phyloP scores from a whole-genome alignment of 768 basidiomycete species.

The Sarcodon aspratus region DNA sequence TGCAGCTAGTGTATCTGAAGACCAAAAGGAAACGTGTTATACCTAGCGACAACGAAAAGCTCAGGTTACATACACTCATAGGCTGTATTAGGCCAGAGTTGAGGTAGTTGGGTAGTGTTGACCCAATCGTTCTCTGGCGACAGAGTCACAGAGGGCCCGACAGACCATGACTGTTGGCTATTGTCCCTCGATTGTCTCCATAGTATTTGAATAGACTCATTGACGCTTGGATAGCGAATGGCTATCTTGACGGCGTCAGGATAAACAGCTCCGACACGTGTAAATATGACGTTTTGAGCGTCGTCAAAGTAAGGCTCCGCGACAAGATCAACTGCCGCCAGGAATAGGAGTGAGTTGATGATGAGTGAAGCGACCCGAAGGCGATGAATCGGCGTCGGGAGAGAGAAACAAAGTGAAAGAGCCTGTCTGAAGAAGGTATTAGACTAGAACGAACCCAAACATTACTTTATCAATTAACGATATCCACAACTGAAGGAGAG shows the following conservation, averaged over 20 bases:
- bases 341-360: constrained; percentile 29
- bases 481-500: too few species aligned
- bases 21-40: not conserved
- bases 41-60: constrained; percentile 2
- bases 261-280: constrained; percentile 61
- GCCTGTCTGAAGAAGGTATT: too few species aligned
- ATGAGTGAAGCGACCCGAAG: constrained; percentile 14
- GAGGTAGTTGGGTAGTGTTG: constrained; percentile 35
- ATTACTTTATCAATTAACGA: too few species aligned
- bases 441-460: too few species aligned
- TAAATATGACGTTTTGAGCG: constrained; percentile 45
- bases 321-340: constrained; percentile 35
- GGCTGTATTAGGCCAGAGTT: constrained; percentile 56
- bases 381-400: constrained; percentile 11
- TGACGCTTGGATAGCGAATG: constrained; percentile 41
- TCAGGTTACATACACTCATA: constrained; percentile 52
- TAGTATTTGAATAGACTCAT: constrained; percentile 26
- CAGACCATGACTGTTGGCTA: constrained; percentile 32
- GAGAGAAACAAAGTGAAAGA: constrained; percentile 17
- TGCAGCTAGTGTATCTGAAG: constrained; percentile 28
- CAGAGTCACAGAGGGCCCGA: constrained; percentile 40
- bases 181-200: constrained; percentile 26
- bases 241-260: constrained; percentile 51
- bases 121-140: constrained; percentile 44
- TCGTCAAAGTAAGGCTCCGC: constrained; percentile 43